phyloP scores from a whole-genome alignment of 345 rosid genomes.

The Fremontodendron californicum region DNA sequence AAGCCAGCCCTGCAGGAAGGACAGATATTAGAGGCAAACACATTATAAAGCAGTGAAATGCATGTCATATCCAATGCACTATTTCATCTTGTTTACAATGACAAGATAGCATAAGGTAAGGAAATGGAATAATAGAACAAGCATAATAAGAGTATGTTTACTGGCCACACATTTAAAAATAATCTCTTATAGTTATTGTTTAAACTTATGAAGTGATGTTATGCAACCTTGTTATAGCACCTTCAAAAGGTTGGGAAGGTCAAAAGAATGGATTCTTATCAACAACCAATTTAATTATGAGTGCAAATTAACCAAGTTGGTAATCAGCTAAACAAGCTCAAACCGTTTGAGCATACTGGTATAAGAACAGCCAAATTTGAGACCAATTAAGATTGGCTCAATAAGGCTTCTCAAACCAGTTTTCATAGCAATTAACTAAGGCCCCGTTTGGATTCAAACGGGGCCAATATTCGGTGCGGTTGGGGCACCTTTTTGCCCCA shows the following conservation, averaged over 20 bases:
- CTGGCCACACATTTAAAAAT: neutral
- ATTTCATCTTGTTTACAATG: neutral
- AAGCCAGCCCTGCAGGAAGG: slow-evolving; percentile 65
- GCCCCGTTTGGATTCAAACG: no score
- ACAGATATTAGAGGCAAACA: neutral
- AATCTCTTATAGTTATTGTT: neutral
- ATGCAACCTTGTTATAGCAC: neutral
- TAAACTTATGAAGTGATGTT: neutral
- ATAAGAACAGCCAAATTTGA: neutral
- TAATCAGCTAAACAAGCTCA: neutral
- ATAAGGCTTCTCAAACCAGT: neutral
- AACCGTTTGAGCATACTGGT: neutral
- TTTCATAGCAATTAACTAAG: no score
- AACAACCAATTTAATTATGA: neutral
- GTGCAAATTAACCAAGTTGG: neutral
- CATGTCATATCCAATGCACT: slow-evolving; percentile 6
- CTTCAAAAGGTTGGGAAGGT: neutral
- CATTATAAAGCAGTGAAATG: neutral
- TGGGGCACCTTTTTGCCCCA: no score
- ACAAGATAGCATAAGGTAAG: neutral
- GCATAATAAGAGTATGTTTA: neutral
- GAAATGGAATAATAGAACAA: neutral
- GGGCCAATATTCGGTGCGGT: no score
- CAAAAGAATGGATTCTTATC: neutral
- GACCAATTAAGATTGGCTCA: neutral